Percentiles rank a stretch among this genome's conserved stretches.
phyloP scores from a whole-genome alignment of 1,139 yeast species.

The Casaregolazyma lundiana region DNA sequence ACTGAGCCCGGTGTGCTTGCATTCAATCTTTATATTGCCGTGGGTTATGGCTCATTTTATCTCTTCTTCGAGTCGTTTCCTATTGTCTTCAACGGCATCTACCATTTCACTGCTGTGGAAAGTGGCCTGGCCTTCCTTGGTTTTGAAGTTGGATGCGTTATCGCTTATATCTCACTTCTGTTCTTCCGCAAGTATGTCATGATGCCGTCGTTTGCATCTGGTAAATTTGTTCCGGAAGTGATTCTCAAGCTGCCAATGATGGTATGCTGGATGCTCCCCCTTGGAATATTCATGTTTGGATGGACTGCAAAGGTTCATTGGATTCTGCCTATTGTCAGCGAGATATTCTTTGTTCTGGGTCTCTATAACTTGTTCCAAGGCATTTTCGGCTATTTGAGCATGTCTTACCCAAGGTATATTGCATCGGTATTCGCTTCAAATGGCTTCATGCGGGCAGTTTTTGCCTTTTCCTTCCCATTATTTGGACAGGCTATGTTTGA shows the following conservation, averaged over 20 bases:
- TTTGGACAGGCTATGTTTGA: conserved; percentile 51
- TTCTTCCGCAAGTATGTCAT: conserved; percentile 13
- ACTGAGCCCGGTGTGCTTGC: conserved; percentile 32
- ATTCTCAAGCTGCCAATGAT: conserved; percentile 36
- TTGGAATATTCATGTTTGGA: conserved; percentile 46
- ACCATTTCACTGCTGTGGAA: conserved; percentile 45
- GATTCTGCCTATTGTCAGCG: conserved; percentile 69
- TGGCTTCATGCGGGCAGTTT: conserved; percentile 46
- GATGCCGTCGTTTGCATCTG: conserved; percentile 13
- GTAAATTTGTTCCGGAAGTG: conserved; percentile 37
- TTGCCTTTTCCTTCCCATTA: conserved; percentile 61
- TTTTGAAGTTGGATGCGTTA: conserved; percentile 41
- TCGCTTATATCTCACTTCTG: conserved; percentile 21
- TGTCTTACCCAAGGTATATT: conserved; percentile 66
- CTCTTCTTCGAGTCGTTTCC: conserved; percentile 61
- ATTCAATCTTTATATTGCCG: conserved; percentile 44
- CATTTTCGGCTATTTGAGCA: conserved; percentile 63
- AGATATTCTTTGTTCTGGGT: conserved; percentile 69
- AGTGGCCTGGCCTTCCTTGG: conserved; percentile 45
- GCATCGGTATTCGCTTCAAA: conserved; percentile 61
- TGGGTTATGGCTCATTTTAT: conserved; percentile 51
- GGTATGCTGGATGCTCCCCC: conserved; percentile 52
- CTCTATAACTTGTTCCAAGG: conserved; percentile 70
- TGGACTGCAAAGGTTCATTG: conserved; percentile 69
- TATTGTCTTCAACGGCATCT: conserved; percentile 43